phyloP scores from a whole-genome alignment of 1,139 yeast genomes.

The Saccharomyces pastorianus region DNA sequence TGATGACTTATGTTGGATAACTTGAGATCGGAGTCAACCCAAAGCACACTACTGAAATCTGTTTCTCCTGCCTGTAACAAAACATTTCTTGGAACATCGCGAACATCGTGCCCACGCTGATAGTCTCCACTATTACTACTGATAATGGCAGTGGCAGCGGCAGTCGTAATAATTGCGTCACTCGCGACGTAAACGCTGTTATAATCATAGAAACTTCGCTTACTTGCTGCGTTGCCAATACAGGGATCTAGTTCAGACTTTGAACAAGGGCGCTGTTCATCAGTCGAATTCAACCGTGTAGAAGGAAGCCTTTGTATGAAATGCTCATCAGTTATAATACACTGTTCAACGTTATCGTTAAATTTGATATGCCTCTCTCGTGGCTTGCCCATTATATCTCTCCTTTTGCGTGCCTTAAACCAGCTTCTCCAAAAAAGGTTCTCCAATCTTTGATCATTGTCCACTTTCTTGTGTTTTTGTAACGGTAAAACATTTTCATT shows the following conservation, averaged over 20 bases:
- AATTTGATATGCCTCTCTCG: neutral
- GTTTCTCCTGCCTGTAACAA: neutral
- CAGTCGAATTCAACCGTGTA: neutral
- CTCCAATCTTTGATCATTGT: constrained; percentile 6
- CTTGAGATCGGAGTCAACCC: neutral
- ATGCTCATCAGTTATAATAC: neutral
- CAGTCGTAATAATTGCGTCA: neutral
- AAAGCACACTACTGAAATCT: neutral
- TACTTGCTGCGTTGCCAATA: neutral
- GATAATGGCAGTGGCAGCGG: neutral
- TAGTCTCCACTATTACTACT: neutral
- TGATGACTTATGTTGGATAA: neutral
- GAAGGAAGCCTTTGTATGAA: neutral
- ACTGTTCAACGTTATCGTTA: neutral
- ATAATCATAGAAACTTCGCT: neutral
- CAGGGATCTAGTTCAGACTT: neutral
- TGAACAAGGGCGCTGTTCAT: neutral
- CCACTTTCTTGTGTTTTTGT: neutral
- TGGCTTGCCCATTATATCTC: neutral
- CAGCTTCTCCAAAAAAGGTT: constrained; percentile 12
- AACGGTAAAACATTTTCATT: neutral
- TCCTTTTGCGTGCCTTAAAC: neutral
- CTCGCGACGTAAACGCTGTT: neutral
- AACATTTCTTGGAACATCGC: neutral
- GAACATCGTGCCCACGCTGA: neutral